Evolutionary conservation across 495 filamentous ascomycete genomes (phyloP).

Genomic region (Talaromyces wortmannii): DNA sequence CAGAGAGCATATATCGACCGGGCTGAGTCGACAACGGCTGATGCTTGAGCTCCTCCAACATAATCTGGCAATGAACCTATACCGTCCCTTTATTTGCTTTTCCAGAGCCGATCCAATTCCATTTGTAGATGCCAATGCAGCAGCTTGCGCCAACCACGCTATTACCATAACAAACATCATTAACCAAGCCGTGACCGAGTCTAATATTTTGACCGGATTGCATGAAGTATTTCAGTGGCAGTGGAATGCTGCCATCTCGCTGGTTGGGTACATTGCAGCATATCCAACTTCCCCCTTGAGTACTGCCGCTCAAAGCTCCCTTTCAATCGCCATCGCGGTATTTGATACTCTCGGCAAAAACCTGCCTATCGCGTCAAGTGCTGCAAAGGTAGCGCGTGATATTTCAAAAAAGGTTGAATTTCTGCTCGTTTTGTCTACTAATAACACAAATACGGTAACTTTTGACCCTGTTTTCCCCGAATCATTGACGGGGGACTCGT

Average conservation of each 20-base stretch:
- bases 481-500: too few relatives aligned
- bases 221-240: slow-evolving; percentile 39
- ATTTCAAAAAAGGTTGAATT: not conserved
- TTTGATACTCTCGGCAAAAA: slow-evolving; percentile 19
- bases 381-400: not conserved
- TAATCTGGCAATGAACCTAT: slow-evolving; percentile 14
- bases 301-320: slow-evolving; percentile 19
- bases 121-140: slow-evolving; percentile 21
- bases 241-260: slow-evolving; percentile 42
- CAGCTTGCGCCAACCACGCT: slow-evolving; percentile 34
- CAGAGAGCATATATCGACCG: slow-evolving; percentile 21
- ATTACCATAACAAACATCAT: slow-evolving; percentile 39
- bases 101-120: slow-evolving; percentile 7
- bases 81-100: slow-evolving; percentile 20
- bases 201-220: slow-evolving; percentile 37
- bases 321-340: slow-evolving; percentile 23
- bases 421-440: not conserved
- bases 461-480: too few relatives aligned
- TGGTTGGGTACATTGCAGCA: slow-evolving; percentile 40
- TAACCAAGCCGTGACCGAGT: slow-evolving; percentile 37
- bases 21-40: slow-evolving; percentile 23
- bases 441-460: not conserved
- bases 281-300: slow-evolving; percentile 26
- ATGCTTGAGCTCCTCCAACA: slow-evolving; percentile 24
- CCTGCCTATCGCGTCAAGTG: not conserved